phyloP scores from a whole-genome alignment of 768 basidiomycete species.

The Panellus pusillus region DNA sequence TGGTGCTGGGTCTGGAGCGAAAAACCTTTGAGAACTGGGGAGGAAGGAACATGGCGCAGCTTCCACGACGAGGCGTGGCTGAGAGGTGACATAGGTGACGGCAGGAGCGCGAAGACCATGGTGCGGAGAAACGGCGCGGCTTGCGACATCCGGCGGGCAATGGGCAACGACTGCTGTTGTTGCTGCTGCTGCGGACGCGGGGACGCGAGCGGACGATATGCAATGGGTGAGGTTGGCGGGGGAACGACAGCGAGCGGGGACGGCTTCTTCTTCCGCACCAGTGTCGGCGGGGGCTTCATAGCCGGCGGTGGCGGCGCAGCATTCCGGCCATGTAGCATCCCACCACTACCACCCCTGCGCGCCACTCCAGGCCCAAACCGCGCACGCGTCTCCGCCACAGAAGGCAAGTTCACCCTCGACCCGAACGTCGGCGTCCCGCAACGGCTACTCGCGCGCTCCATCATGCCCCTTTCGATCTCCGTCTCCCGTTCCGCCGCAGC shows the following conservation, averaged over 20 bases:
- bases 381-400: slow-evolving; percentile 43
- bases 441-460: slow-evolving; percentile 49
- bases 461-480: slow-evolving; percentile 33
- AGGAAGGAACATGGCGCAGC: slow-evolving; percentile 18
- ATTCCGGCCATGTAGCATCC: slow-evolving; percentile 1
- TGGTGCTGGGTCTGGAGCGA: neutral
- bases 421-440: slow-evolving; percentile 67
- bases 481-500: slow-evolving; percentile 15
- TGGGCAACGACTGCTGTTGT: slow-evolving; percentile 19
- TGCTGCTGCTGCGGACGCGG: slow-evolving; percentile 14
- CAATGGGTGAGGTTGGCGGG: slow-evolving; percentile 22
- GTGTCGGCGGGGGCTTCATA: slow-evolving; percentile 25
- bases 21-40: slow-evolving; percentile 22
- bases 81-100: slow-evolving; percentile 28
- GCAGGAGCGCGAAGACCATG: slow-evolving; percentile 24
- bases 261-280: slow-evolving; percentile 34
- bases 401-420: slow-evolving; percentile 48
- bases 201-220: slow-evolving; percentile 6
- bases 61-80: slow-evolving; percentile 12
- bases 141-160: slow-evolving; percentile 23
- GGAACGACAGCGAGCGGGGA: slow-evolving; percentile 31
- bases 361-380: slow-evolving; percentile 35
- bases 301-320: slow-evolving; percentile 9
- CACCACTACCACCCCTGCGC: slow-evolving; percentile 17
- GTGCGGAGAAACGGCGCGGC: slow-evolving; percentile 22